Conservation (phyloP, 2,329 filamentous ascomycete genomes). For the Ophiostoma ips region DNA sequence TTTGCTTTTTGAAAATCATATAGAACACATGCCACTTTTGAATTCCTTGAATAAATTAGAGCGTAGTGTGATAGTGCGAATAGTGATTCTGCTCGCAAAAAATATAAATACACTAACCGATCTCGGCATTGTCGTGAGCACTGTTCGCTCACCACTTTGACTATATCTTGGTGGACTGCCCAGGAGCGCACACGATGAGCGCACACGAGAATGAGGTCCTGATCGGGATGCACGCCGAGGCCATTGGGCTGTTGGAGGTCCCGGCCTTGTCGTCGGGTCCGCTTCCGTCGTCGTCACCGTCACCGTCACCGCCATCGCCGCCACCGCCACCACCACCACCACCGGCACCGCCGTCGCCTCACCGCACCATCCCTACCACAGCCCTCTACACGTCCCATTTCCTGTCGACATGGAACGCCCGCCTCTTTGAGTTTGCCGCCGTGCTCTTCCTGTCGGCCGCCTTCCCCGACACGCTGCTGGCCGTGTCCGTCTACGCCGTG, state of each 20-base stretch:
- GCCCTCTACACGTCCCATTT: conserved; percentile 44
- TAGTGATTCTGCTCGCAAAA: background rate
- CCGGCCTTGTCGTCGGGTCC: too few relatives aligned
- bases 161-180: background rate
- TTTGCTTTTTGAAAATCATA: too few relatives aligned
- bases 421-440: conserved; percentile 49
- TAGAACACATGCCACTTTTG: too few relatives aligned
- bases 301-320: background rate
- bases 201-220: background rate
- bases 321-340: too few relatives aligned
- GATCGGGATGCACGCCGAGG: background rate
- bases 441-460: conserved; percentile 43
- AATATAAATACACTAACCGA: background rate
- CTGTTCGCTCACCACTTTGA: background rate
- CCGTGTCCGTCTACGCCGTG: conserved; percentile 56
- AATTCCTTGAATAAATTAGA: too few relatives aligned
- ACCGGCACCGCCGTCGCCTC: background rate
- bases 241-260: background rate
- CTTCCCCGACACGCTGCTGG: conserved; percentile 46
- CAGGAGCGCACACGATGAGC: background rate
- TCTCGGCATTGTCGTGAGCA: too few relatives aligned
- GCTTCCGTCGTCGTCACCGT: too few relatives aligned
- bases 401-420: conserved; percentile 50
- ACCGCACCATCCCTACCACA: background rate
- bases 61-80: background rate